Conservation (phyloP, 2,329 filamentous ascomycete species). For the Cadophora sp. region DNA sequence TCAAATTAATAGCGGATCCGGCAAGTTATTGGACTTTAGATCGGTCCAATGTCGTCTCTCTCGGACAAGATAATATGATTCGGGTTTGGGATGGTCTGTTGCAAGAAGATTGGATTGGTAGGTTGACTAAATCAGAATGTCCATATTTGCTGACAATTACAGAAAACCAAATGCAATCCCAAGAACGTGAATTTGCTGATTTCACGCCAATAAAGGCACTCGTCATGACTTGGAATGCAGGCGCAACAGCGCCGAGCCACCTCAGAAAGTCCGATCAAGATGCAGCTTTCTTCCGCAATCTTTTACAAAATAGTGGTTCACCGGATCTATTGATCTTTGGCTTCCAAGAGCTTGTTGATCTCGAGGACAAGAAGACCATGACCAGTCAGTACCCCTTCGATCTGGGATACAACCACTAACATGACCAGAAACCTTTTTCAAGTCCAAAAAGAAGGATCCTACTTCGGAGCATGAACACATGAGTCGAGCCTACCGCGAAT, state of each 20-base stretch:
- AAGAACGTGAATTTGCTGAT: slow-evolving; percentile 82
- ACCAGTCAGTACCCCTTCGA: slow-evolving; percentile 64
- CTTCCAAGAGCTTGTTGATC: slow-evolving; percentile 97
- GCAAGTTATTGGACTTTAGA: slow-evolving; percentile 87
- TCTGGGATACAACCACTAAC: slow-evolving; percentile 41
- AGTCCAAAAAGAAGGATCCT: slow-evolving; percentile 82
- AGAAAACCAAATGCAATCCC: slow-evolving; percentile 85
- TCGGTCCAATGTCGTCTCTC: slow-evolving; percentile 81
- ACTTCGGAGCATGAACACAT: slow-evolving; percentile 82
- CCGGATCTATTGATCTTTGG: slow-evolving; percentile 95
- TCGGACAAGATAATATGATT: slow-evolving; percentile 86
- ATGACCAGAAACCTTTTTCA: slow-evolving; percentile 76
- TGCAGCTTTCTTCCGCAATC: slow-evolving; percentile 78
- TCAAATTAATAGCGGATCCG: slow-evolving; percentile 77
- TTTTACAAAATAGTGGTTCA: slow-evolving; percentile 76
- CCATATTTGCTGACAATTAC: slow-evolving; percentile 10
- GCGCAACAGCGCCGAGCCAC: slow-evolving; percentile 89
- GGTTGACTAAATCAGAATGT: slow-evolving; percentile 32
- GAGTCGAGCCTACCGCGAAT: slow-evolving; percentile 96
- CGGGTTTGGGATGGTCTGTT: slow-evolving; percentile 91
- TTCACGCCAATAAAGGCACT: slow-evolving; percentile 83
- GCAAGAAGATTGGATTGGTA: slow-evolving; percentile 89
- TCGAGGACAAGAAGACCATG: slow-evolving; percentile 96
- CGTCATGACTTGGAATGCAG: slow-evolving; percentile 96
- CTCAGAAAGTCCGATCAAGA: slow-evolving; percentile 66